A percentile compares a stretch with the other conserved stretches of the same genome.
These are phyloP conservation scores for Saprolegnia parasitica DNA, from an alignment of 352 stramenopile genomes.

Conservation along the genomic window DNA sequence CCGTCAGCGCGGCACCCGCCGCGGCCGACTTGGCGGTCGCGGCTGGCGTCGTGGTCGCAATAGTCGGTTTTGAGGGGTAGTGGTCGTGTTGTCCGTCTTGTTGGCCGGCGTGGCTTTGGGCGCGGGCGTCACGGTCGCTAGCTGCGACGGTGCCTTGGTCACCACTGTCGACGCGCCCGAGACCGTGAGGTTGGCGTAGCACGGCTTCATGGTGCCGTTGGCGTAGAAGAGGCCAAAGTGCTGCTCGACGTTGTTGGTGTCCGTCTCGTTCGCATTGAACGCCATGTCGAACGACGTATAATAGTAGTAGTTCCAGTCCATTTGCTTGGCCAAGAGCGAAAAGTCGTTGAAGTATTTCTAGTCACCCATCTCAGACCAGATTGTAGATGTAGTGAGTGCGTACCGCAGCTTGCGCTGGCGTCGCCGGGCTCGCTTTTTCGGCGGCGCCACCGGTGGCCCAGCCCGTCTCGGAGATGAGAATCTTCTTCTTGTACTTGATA, in stretches of 20 bases:
- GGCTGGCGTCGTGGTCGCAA: too few species aligned
- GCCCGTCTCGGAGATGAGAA: conserved; percentile 61
- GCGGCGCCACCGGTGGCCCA: conserved; percentile 46
- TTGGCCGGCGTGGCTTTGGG: neutral
- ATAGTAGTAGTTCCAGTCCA: conserved; percentile 59
- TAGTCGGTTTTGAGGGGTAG: too few species aligned
- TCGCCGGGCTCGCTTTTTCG: conserved; percentile 36
- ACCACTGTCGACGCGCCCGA: neutral
- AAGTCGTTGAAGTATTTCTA: conserved; percentile 60
- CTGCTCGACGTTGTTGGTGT: conserved; percentile 46
- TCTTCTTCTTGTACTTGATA: conserved; percentile 45
- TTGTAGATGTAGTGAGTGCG: neutral
- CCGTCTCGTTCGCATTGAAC: conserved; percentile 45
- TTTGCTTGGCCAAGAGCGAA: conserved; percentile 42
- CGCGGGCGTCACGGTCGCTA: neutral
- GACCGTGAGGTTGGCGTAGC: conserved; percentile 41
- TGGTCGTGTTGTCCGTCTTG: neutral
- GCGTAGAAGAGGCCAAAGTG: conserved; percentile 63
- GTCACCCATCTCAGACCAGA: neutral
- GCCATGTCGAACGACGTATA: conserved; percentile 56
- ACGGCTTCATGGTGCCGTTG: conserved; percentile 47
- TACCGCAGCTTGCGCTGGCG: conserved; percentile 36
- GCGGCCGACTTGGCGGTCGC: too few species aligned
- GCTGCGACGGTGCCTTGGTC: neutral
- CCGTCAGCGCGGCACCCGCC: too few species aligned